Percentiles rank a stretch among this genome's conserved stretches.
Conservation (phyloP, 306 rosid species). For the Prosopis cineraria region DNA sequence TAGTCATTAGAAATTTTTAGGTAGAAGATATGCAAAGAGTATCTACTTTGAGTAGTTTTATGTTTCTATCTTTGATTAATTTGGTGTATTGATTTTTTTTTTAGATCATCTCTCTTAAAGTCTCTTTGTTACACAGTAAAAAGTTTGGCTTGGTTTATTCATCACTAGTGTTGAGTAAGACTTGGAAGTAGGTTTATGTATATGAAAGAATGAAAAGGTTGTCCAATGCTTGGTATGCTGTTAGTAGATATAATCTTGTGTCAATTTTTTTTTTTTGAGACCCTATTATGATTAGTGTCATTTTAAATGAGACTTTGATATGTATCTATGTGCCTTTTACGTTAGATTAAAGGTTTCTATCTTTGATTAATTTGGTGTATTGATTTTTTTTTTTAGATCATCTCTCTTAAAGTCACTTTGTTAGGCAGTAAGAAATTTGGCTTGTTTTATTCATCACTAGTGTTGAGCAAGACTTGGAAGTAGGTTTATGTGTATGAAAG, state of each 20-base stretch:
- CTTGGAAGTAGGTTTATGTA: conserved; percentile 30
- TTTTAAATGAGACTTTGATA: neutral
- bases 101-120: neutral
- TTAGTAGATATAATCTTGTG: neutral
- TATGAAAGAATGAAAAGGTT: neutral
- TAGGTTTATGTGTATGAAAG: conserved; percentile 26
- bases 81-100: neutral
- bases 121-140: neutral
- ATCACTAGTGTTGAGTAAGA: conserved; percentile 16
- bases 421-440: neutral
- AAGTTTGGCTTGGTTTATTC: conserved; percentile 3
- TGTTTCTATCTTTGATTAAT: neutral
- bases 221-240: neutral
- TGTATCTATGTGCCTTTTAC: neutral
- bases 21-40: neutral
- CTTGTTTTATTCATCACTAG: conserved; percentile 1
- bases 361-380: neutral
- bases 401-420: neutral
- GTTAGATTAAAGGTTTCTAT: neutral
- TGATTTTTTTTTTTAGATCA: neutral
- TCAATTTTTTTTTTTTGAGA: no score
- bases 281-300: neutral
- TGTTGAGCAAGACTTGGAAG: conserved; percentile 26
- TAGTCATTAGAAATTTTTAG: neutral
- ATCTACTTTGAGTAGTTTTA: neutral